Evolutionary conservation across 2,329 filamentous ascomycete genomes (phyloP), one percentile per base, ranked within the genome.

Genomic region (Aspergillus clavatus): DNA sequence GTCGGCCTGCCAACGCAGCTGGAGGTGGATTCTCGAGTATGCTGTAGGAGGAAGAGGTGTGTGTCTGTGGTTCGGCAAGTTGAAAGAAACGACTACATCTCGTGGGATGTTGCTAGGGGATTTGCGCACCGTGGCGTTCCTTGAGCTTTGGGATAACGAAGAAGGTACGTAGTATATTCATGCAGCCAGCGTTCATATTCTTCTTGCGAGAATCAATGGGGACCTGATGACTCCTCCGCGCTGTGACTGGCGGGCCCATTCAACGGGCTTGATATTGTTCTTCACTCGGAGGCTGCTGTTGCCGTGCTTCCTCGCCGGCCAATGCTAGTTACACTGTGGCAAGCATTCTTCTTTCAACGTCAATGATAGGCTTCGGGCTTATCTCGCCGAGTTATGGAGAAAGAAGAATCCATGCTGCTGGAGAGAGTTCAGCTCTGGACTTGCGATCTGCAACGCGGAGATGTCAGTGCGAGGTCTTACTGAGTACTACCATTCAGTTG

Each of bases 261-360:
- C 24, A 14, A 26, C 19, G 18, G n/a, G 27, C 45, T 43, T 47
- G 16, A 37, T 47, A 44, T 47, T 47, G 45, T 47, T 47, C 35
- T 42, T 21, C 21, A 6, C 3, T 18, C 29, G 31, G 29, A 35
- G 31, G 11, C 31, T 19, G 16, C 16, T 10, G 11, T 35, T 35
- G 8, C 2, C 18, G 19, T 18, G 5, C 31, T 10, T 18, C 7
- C 11, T 28, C 3, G 31, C 4, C 31, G 7, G 16, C 26, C 39
- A 40, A 43, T 47, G 28, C 18, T 18, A 8, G 10, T 5, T 16
- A 18, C 8, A 4, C 31, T 35, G 2, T 5, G 23, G n/a, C 4
- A 22, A 14, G 18, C 7, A 12, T 16, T 24, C 21, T 23, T 16
- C 12, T 42, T 22, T 23, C 5, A 7, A 11, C 38, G 14, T 23